phyloP scores from a whole-genome alignment of 352 stramenopile genomes.

The Blastocystis sp. region DNA sequence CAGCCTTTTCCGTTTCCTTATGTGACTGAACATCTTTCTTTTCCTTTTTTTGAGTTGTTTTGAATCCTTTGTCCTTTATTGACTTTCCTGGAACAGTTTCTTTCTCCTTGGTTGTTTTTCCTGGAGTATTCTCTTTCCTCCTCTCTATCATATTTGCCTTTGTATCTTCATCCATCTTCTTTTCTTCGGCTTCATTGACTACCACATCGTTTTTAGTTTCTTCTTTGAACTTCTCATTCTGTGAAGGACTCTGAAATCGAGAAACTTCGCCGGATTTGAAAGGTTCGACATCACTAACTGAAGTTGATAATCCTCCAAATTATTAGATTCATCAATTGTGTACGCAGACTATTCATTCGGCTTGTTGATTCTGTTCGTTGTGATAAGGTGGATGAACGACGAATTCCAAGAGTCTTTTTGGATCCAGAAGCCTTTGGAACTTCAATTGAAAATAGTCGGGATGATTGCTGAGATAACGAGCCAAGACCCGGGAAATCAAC shows the following conservation, averaged over 20 bases:
- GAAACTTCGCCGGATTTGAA: neutral
- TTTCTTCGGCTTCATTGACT: neutral
- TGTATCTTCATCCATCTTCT: neutral
- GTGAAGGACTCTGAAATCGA: neutral
- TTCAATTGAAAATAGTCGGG: constrained; percentile 2
- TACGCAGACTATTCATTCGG: neutral
- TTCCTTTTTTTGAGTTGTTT: neutral
- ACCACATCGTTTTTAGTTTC: neutral
- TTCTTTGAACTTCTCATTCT: neutral
- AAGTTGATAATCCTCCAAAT: neutral
- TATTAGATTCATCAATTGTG: neutral
- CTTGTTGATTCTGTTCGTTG: neutral
- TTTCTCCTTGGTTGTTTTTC: neutral
- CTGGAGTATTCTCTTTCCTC: neutral
- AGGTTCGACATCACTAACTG: neutral
- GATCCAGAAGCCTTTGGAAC: neutral
- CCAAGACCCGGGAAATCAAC: neutral
- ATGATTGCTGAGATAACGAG: constrained; percentile 21
- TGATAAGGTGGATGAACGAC: neutral
- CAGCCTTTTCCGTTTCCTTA: neutral
- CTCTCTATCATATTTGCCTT: neutral
- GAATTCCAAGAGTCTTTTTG: constrained; percentile 4
- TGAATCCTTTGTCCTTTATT: neutral
- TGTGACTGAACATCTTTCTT: neutral
- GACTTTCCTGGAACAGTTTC: neutral